phyloP scores from a whole-genome alignment of 169 alveolate genomes.

The Plasmodium coatneyi region DNA sequence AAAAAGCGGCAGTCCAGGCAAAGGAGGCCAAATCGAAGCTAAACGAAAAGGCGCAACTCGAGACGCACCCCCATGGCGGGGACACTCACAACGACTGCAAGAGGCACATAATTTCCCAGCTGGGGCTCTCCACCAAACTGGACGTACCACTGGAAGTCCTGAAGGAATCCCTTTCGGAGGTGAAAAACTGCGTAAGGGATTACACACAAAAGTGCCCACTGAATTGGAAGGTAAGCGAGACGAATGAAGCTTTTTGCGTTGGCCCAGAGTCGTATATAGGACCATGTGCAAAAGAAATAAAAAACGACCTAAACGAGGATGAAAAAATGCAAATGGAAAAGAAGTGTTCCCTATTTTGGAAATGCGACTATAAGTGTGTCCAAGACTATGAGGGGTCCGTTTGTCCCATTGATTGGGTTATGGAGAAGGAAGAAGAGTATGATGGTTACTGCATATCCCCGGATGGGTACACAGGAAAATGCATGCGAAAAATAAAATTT shows the following conservation, averaged over 20 bases:
- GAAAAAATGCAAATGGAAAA: conserved; percentile 59
- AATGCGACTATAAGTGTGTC: conserved; percentile 44
- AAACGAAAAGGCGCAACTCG: not conserved
- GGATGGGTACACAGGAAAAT: conserved; percentile 75
- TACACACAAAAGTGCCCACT: conserved; percentile 63
- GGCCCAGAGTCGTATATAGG: conserved; percentile 82
- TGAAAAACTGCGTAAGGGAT: conserved; percentile 62
- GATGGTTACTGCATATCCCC: conserved; percentile 80
- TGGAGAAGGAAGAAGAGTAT: not conserved
- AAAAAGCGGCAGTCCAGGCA: conserved; percentile 5
- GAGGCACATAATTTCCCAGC: conserved; percentile 14
- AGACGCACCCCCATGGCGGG: not conserved
- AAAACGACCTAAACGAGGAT: conserved; percentile 28
- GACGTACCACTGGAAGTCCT: not conserved
- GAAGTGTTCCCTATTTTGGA: conserved; percentile 62
- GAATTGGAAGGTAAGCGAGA: conserved; percentile 41
- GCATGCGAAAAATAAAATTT: conserved; percentile 48
- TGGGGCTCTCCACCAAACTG: conserved; percentile 64
- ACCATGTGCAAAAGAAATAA: conserved; percentile 75
- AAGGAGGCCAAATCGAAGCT: not conserved
- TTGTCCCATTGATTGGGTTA: conserved; percentile 83
- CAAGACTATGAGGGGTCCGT: conserved; percentile 49
- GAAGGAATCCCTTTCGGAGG: conserved; percentile 54
- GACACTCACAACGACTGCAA: not conserved
- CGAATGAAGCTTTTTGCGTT: conserved; percentile 38